Percentiles rank a stretch among this genome's conserved stretches.
Conservation (phyloP, 2,329 filamentous ascomycete genomes). For the Cylindrodendrum hubeiense region DNA sequence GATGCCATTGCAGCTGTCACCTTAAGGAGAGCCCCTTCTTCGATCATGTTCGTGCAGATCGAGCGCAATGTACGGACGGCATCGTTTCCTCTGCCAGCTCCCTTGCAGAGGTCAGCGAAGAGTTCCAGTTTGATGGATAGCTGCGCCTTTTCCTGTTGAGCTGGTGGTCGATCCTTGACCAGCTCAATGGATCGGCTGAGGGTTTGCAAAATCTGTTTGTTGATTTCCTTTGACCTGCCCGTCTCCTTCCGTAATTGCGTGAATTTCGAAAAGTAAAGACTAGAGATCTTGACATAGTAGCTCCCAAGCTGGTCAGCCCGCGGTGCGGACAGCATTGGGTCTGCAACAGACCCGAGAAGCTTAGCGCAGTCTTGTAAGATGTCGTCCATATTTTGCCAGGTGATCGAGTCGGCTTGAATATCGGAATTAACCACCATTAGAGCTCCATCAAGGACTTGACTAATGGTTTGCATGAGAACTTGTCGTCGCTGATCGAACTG, state of each 20-base stretch:
- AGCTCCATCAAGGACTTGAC: slow-evolving; percentile 70
- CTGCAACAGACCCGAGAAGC: slow-evolving; percentile 66
- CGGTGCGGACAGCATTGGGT: slow-evolving; percentile 47
- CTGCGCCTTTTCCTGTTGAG: slow-evolving; percentile 71
- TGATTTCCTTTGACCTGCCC: slow-evolving; percentile 51
- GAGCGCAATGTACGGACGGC: slow-evolving; percentile 69
- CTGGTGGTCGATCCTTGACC: slow-evolving; percentile 64
- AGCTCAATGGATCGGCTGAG: slow-evolving; percentile 74
- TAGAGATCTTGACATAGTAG: slow-evolving; percentile 76
- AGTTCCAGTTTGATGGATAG: slow-evolving; percentile 75
- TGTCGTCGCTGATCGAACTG: slow-evolving; percentile 73
- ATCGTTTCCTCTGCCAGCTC: slow-evolving; percentile 65
- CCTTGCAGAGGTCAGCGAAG: slow-evolving; percentile 71
- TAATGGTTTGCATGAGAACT: slow-evolving; percentile 63
- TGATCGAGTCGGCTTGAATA: slow-evolving; percentile 59
- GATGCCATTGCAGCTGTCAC: slow-evolving; percentile 64
- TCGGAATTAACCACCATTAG: slow-evolving; percentile 67
- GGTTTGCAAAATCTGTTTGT: slow-evolving; percentile 63
- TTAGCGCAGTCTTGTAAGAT: slow-evolving; percentile 67
- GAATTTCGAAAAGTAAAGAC: slow-evolving; percentile 77
- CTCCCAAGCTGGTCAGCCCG: slow-evolving; percentile 52
- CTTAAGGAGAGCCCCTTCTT: slow-evolving; percentile 66
- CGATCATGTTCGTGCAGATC: slow-evolving; percentile 72
- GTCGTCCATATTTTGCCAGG: slow-evolving; percentile 69
- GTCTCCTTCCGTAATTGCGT: slow-evolving; percentile 61